A percentile compares a stretch with the other conserved stretches of the same genome.
phyloP scores from a whole-genome alignment of 2,329 filamentous ascomycete genomes.

The Lasiodiplodia gonubiensis region DNA sequence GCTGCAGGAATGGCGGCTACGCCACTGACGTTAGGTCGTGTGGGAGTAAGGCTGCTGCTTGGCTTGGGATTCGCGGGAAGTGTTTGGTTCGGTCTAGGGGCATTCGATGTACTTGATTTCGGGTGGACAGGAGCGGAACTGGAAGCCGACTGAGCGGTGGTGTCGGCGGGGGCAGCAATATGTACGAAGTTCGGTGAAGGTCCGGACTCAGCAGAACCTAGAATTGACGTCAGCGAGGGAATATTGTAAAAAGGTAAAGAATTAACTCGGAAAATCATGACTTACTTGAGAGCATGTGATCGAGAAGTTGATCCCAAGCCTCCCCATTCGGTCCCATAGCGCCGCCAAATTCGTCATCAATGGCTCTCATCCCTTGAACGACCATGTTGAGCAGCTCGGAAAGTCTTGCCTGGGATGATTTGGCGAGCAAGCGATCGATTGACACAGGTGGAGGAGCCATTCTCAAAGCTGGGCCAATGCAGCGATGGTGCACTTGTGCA shows the following conservation, averaged over 20 bases:
- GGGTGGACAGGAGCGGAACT: not conserved
- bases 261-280: not conserved
- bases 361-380: not conserved
- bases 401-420: not conserved
- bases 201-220: not conserved
- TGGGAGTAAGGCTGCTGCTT: not conserved
- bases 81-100: not conserved
- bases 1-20: not conserved
- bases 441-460: not conserved
- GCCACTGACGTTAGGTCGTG: not conserved
- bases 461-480: too few relatives aligned
- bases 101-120: not conserved
- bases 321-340: not conserved
- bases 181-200: not conserved
- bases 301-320: not conserved
- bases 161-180: not conserved
- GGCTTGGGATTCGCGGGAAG: not conserved
- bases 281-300: not conserved
- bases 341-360: slow-evolving; percentile 2
- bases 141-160: not conserved
- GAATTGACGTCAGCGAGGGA: not conserved
- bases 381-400: slow-evolving; percentile 3
- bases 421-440: not conserved
- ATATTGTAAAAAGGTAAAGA: not conserved
- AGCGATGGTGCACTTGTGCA: not conserved